phyloP scores from a whole-genome alignment of 805 yeast genomes.

The Sporopachydermia lactativora region DNA sequence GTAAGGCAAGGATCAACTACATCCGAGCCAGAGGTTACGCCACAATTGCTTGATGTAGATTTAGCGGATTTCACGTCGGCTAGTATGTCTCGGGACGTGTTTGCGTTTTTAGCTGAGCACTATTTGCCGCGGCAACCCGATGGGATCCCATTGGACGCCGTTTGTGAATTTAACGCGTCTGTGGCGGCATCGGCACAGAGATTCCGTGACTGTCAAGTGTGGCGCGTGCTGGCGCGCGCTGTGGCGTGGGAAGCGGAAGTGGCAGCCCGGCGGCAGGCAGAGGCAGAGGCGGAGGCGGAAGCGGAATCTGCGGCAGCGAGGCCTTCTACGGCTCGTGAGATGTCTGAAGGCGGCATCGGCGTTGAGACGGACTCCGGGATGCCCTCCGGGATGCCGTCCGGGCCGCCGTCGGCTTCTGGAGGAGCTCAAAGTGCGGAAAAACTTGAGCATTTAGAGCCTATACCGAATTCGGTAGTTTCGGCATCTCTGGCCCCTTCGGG shows the following conservation, averaged over 20 bases:
- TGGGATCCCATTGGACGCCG: conserved; percentile 36
- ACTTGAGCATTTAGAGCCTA: too few species aligned
- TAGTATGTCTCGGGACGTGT: conserved; percentile 17
- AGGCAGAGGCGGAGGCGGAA: conserved; percentile 6
- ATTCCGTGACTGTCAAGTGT: conserved; percentile 44
- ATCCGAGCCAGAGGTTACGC: neutral
- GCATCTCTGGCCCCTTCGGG: too few species aligned
- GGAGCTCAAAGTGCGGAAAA: too few species aligned
- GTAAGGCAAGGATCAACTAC: neutral
- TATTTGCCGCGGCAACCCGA: conserved; percentile 34
- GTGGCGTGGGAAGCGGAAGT: conserved; percentile 21
- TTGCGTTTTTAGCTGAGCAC: conserved; percentile 34
- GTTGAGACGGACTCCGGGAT: too few species aligned
- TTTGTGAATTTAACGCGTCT: conserved; percentile 42
- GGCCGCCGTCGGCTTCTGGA: too few species aligned
- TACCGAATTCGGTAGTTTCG: too few species aligned
- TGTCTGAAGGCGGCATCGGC: too few species aligned
- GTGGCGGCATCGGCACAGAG: conserved; percentile 37
- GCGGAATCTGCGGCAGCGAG: too few species aligned
- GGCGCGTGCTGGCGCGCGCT: conserved; percentile 43
- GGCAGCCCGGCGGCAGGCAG: neutral
- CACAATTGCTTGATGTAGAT: neutral
- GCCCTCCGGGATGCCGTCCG: neutral
- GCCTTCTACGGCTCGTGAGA: too few species aligned
- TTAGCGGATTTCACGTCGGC: neutral